Conservation (phyloP, 805 yeast genomes). For the Lachancea thermotolerans region DNA sequence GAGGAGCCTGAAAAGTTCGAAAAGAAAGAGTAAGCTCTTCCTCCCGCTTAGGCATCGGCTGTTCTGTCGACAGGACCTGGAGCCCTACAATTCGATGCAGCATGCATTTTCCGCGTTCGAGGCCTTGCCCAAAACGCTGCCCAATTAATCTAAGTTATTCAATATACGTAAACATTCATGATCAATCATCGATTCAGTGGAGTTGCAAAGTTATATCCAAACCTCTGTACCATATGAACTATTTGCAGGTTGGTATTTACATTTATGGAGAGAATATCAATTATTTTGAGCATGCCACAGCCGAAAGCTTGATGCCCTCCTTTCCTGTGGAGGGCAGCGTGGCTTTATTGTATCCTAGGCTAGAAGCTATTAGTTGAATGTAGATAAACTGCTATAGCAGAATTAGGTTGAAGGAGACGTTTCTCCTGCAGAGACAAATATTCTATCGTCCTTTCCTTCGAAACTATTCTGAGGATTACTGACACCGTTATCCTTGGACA, state of each 20-base stretch:
- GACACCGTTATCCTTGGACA: background rate
- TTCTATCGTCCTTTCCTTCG: constrained; percentile 5
- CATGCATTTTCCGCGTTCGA: background rate
- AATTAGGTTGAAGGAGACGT: constrained; percentile 2
- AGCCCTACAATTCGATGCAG: too few species aligned
- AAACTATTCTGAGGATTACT: constrained; percentile 1
- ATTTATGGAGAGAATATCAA: too few species aligned
- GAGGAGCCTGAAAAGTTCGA: constrained; percentile 9
- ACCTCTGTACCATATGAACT: too few species aligned
- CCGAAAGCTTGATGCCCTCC: too few species aligned
- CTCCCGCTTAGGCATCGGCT: too few species aligned
- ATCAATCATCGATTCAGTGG: background rate
- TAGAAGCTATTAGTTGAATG: background rate
- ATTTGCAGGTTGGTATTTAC: too few species aligned
- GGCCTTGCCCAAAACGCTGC: background rate
- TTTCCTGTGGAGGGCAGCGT: too few species aligned
- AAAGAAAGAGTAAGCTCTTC: background rate
- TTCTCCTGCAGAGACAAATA: constrained; percentile 5
- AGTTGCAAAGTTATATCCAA: too few species aligned
- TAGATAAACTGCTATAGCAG: background rate
- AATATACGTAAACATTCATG: background rate
- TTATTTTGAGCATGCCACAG: too few species aligned
- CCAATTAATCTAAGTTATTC: background rate
- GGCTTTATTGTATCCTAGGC: too few species aligned
- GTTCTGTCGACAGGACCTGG: too few species aligned